Percentiles rank a stretch among this genome's conserved stretches.
Conservation (phyloP, 768 basidiomycete species). For the Ramaria sp. region DNA sequence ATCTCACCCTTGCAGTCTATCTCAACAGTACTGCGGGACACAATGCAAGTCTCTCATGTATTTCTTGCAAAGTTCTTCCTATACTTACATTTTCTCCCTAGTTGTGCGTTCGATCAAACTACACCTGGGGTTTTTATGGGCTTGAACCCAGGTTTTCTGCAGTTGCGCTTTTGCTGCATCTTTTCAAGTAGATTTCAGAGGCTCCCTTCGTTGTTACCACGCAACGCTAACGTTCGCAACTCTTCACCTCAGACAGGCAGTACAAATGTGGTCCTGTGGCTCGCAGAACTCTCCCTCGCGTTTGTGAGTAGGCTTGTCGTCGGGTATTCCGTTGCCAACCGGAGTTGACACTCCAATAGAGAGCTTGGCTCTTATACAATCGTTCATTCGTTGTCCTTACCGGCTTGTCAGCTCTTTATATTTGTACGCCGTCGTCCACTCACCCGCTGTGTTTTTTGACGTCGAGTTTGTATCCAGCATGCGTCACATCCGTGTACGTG, state of each 20-base stretch:
- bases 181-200: background rate
- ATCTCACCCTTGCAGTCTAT: background rate
- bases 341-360: background rate
- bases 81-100: too few relatives aligned
- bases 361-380: slow-evolving; percentile 4
- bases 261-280: slow-evolving; percentile 1
- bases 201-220: background rate
- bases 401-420: background rate
- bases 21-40: slow-evolving; percentile 2
- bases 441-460: background rate
- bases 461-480: background rate
- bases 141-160: too few relatives aligned
- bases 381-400: background rate
- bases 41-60: too few relatives aligned
- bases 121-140: too few relatives aligned
- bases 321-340: background rate
- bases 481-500: background rate
- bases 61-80: too few relatives aligned
- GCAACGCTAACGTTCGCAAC: background rate
- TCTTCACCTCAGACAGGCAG: background rate
- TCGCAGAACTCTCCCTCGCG: slow-evolving; percentile 1
- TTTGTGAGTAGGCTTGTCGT: background rate
- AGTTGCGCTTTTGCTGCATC: background rate
- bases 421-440: background rate
- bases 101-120: too few relatives aligned